Percentiles rank a stretch among this genome's conserved stretches.
These are phyloP conservation scores for Detonula confervacea DNA, from an alignment of 352 stramenopile species.

Conservation along the genomic window DNA sequence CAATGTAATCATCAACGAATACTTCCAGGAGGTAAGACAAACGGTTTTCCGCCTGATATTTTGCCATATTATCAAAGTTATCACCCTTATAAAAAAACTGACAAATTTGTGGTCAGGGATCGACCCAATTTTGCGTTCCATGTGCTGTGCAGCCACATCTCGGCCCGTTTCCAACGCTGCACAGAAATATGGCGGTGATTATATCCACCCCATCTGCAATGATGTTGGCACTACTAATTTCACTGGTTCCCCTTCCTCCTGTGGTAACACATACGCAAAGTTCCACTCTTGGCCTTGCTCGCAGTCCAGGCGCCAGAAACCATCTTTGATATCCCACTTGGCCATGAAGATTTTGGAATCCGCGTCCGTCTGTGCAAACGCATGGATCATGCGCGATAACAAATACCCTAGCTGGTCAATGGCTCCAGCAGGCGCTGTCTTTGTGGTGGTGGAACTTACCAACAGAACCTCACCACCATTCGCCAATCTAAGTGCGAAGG, in stretches of 20 bases:
- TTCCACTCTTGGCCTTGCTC: constrained; percentile 21
- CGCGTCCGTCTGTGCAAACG: not conserved
- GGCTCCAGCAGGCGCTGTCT: constrained; percentile 10
- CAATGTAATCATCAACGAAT: constrained; percentile 37
- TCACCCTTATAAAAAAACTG: not conserved
- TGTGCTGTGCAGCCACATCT: constrained; percentile 24
- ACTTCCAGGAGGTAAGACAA: constrained; percentile 1
- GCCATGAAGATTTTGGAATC: constrained; percentile 6
- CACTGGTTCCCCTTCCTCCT: not conserved
- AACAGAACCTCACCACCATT: constrained; percentile 33
- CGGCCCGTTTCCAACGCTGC: constrained; percentile 28
- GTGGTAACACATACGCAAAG: constrained; percentile 32
- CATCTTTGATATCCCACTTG: constrained; percentile 35
- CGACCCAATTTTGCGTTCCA: constrained; percentile 1
- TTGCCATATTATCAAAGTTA: not conserved
- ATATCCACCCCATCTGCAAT: constrained; percentile 49
- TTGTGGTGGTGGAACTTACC: constrained; percentile 8
- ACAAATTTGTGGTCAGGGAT: constrained; percentile 14
- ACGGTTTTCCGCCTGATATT: not conserved
- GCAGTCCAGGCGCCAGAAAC: constrained; percentile 23
- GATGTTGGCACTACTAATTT: constrained; percentile 34
- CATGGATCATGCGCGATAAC: constrained; percentile 18
- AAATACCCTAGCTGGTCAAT: constrained; percentile 32
- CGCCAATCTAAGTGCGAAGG: constrained; percentile 1
- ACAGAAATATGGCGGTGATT: constrained; percentile 44